Base-by-base conservation (phyloP, 2,329 filamentous ascomycete species). In the Apiospora hydei region DNA sequence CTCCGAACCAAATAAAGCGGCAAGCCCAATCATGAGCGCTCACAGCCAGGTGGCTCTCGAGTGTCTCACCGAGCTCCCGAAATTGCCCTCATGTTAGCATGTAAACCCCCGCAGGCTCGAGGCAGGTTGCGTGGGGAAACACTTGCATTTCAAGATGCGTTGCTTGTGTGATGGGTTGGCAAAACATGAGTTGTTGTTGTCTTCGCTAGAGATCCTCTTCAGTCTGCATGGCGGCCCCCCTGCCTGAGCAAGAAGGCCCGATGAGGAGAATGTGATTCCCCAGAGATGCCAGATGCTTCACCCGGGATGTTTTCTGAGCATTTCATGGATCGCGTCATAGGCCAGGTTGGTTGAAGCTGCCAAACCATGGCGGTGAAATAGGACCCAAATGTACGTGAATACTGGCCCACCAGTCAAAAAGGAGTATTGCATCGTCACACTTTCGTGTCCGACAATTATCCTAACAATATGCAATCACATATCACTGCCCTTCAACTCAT, bases 1-100 rank as follows among this genome's bases (percentile, higher is more conserved):
- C 53, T 61, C 53, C 34, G 34, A 57, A 30, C 53, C 53, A 61
- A 16, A 34, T 61, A 61, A 61, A 61, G 53, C 53, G 34, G 53
- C 53, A 14, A 38, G 53, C 53, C 30, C 26, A 38, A 30, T 61
- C 57, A 64, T 2, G 18, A 64, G 34, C 10, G n/a, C 47, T 24
- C 46, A n/a, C 18, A 21, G 46, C 46, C 21, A 47, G 46, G 46
- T 47, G 46, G 46, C 47, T 51, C 47, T 51, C 47, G 21, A 51
- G 8, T 24, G 57, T 64, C 57, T 41, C 57, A 41, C 57, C 57
- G 30, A 64, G 30, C 57, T 30, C 30, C 57, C 57, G 57, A 64
- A 30, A 41, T 64, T 64, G 18, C 57, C 11, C 57, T 57, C 13
- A 34, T 30, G 16, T 57, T 46, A 47, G 10, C 41, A 41, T 64